Evolutionary conservation across 2,329 filamentous ascomycete genomes (phyloP), one percentile per base, ranked within the genome.

Genomic region (Curvularia hawaiiensis): DNA sequence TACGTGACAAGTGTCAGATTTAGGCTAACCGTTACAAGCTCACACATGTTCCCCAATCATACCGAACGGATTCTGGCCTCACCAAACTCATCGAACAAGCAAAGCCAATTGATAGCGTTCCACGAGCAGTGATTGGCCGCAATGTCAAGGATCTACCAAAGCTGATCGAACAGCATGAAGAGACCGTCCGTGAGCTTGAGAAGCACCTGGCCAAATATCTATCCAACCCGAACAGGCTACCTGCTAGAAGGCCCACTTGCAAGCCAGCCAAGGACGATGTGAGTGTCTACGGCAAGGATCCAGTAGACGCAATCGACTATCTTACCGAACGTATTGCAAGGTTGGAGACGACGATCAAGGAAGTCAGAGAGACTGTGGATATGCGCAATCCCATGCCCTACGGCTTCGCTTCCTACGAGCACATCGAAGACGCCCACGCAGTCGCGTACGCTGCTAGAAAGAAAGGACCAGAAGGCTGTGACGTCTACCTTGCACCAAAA

Each of bases 251-350:
- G 30, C 95, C 95, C 1, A 84, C 84, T 45, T 95, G 92, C 80
- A 87, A 85, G 46, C 90, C 90, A 0, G 89, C 89, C 22, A 93
- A 92, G 72, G 89, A 89, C 58, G 91, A 97, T 67, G 41, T 35
- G 83, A 84, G 0, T 88, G 85, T 63, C 82, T 55, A 88, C 26
- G 85, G 84, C 26, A 86, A 85, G n/a, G 85, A 89, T 56, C 93
- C 91, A 72, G 84, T 97, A 4, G 95, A 99, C 72, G 91, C 95
- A 22, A 97, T 99, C 69, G 92, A 97, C 63, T 98, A 97, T 70
- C 82, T 96, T 53, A 96, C 92, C 0, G 84, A 89, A 56, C 88
- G 93, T 16, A 96, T 98, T 69, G 86, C 86, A 60, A 83, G 88
- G 50, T 83, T 99, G 24, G 94, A 98, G 74, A 77, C 87, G 8